phyloP scores from a whole-genome alignment of 2,329 filamentous ascomycete species.

The Penicillium sp. region DNA sequence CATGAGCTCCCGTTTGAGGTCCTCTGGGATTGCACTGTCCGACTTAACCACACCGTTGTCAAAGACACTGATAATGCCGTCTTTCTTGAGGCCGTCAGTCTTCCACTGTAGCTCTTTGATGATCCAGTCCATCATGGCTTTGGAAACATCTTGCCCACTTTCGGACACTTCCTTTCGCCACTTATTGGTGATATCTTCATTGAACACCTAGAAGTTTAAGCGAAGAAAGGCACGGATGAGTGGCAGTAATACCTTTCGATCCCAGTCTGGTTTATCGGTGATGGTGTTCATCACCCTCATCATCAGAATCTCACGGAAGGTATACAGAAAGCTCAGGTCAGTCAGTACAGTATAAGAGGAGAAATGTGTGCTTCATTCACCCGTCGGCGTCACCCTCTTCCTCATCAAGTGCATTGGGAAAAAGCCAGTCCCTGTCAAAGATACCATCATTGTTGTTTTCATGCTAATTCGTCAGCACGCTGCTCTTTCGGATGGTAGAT shows the following conservation, averaged over 20 bases:
- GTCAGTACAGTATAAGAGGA: neutral
- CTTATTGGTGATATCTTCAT: constrained; percentile 33
- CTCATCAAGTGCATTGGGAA: neutral
- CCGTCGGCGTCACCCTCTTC: neutral
- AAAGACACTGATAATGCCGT: constrained; percentile 44
- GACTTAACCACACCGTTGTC: constrained; percentile 54
- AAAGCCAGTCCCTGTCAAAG: neutral
- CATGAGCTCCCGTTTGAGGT: constrained; percentile 45
- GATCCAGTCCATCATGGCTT: constrained; percentile 39
- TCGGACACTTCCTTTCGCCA: constrained; percentile 33
- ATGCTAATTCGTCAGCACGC: neutral
- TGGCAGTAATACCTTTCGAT: constrained; percentile 32
- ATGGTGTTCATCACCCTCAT: constrained; percentile 42
- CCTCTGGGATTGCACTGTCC: constrained; percentile 46
- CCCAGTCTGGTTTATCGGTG: constrained; percentile 44
- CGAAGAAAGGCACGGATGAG: neutral
- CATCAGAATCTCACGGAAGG: constrained; percentile 39
- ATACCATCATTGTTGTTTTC: no score
- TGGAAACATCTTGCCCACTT: constrained; percentile 27
- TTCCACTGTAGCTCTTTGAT: constrained; percentile 53
- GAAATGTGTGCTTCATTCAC: no score
- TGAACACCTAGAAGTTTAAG: constrained; percentile 26
- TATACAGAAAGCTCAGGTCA: neutral
- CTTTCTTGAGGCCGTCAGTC: constrained; percentile 39
- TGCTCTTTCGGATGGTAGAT: neutral